Evolutionary conservation across 257 asterid species (phyloP), one percentile per base, ranked within the genome.

Genomic region (Cruciata laevipes): DNA sequence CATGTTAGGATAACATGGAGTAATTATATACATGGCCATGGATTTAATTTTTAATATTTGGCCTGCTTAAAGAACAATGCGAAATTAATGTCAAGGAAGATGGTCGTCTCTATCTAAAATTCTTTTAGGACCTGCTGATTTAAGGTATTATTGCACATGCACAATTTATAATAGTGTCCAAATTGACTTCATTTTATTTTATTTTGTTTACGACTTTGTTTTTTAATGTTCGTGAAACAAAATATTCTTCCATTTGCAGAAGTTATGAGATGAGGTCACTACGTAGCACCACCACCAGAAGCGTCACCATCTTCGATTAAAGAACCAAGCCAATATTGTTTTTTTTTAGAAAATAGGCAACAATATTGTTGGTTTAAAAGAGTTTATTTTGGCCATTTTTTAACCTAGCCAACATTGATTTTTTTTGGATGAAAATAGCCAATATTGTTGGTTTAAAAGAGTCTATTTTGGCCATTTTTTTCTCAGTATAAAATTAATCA

Each of bases 311-410:
- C 81, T 58, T 47, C 55, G 4, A 47, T 47, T 8, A 52, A 65
- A 67, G 56, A 77, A 79, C 86, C 82, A 80, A 42, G 17, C 51
- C 76, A 77, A 73, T 75, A 4, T 58, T 61, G 51, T 18, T 42
- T n/a, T n/a, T n/a, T n/a, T n/a, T n/a, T n/a, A n/a, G n/a, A n/a
- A n/a, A n/a, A n/a, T n/a, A n/a, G n/a, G n/a, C n/a, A n/a, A n/a
- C 76, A 77, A 73, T 75, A 4, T 58, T 61, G 51, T 18, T 42
- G 17, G 6, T 5, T 42, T 40, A 40, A 40, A 37, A 37, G 2
- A 37, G 10, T 32, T 51, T n/a, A 44, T 16, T 65, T 66, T 66
- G 67, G 63, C 68, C 32, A 44, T n/a, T 35, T 18, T 4, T 37
- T 37, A 37, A 37, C 7, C 9, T 37, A n/a, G n/a, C n/a, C n/a